These are phyloP conservation scores for Cucurbita ficifolia DNA, from an alignment of 306 rosid species.

Conservation along the genomic window DNA sequence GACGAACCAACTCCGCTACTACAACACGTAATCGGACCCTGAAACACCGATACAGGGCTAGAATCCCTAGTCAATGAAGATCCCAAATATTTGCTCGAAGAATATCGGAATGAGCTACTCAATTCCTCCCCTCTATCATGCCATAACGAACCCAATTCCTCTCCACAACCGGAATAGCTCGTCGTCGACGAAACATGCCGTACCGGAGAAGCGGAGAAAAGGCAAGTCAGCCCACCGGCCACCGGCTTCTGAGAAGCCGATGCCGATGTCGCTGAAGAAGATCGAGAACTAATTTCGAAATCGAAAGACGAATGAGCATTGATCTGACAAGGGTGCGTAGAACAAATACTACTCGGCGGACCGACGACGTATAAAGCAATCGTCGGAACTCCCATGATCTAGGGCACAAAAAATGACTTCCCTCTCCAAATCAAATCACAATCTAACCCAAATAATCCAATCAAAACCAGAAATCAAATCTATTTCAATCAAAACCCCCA, in stretches of 20 bases:
- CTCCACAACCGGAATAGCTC: constrained; percentile 39
- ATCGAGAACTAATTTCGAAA: constrained; percentile 58
- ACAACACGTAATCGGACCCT: constrained; percentile 69
- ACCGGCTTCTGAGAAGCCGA: constrained; percentile 60
- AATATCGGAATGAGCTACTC: constrained; percentile 56
- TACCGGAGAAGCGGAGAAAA: constrained; percentile 59
- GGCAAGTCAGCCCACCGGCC: constrained; percentile 68
- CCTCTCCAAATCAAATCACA: constrained; percentile 2
- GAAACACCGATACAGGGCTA: constrained; percentile 84
- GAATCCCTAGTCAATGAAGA: constrained; percentile 49
- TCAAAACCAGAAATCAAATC: not conserved
- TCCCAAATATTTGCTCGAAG: constrained; percentile 43
- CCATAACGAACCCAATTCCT: constrained; percentile 47
- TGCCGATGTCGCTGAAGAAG: constrained; percentile 46
- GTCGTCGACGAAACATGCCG: constrained; percentile 42
- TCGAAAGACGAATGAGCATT: constrained; percentile 51
- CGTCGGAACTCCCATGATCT: constrained; percentile 65
- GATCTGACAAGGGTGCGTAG: constrained; percentile 60
- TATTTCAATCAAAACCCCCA: not conserved
- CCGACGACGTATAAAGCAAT: constrained; percentile 83
- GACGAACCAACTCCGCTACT: constrained; percentile 25
- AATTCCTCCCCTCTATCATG: constrained; percentile 55
- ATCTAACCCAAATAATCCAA: not conserved
- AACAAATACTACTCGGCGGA: constrained; percentile 69
- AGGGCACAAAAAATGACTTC: not conserved